These are phyloP conservation scores for Candida stauntonica DNA, from an alignment of 805 yeast genomes.

Conservation along the genomic window DNA sequence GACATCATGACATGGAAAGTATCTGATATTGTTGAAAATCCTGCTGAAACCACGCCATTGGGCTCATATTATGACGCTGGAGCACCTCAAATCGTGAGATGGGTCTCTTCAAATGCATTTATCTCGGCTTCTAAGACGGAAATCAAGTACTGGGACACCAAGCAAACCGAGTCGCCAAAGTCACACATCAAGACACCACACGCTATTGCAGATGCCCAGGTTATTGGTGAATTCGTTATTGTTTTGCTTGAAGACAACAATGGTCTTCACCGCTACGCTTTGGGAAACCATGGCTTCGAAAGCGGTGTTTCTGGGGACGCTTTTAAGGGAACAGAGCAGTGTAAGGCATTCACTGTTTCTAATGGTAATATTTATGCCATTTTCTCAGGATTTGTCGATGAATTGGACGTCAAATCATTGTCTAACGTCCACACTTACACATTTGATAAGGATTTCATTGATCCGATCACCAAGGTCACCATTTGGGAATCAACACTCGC, in stretches of 20 bases:
- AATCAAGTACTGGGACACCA: constrained; percentile 4
- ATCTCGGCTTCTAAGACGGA: constrained; percentile 2
- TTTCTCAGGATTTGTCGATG: not conserved
- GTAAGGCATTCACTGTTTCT: not conserved
- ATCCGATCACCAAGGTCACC: not conserved
- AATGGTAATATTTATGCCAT: not conserved
- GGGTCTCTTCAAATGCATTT: constrained; percentile 3
- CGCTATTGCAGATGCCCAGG: constrained; percentile 3
- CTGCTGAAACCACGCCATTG: not conserved
- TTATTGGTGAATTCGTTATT: not conserved
- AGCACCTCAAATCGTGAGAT: not conserved
- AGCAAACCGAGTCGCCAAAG: constrained; percentile 1
- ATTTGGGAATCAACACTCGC: not conserved
- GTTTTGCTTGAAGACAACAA: not conserved
- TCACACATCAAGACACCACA: not conserved
- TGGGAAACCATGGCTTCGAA: not conserved
- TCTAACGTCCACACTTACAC: not conserved
- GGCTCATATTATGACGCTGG: constrained; percentile 2
- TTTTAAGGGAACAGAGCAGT: not conserved
- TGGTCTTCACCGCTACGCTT: constrained; percentile 1
- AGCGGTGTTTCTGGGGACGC: not conserved
- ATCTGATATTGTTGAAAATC: constrained; percentile 1
- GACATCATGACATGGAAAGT: constrained; percentile 10
- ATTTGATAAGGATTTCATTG: not conserved
- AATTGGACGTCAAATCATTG: not conserved